Conservation (phyloP, 345 rosid genomes). For the Citrus glauca region DNA sequence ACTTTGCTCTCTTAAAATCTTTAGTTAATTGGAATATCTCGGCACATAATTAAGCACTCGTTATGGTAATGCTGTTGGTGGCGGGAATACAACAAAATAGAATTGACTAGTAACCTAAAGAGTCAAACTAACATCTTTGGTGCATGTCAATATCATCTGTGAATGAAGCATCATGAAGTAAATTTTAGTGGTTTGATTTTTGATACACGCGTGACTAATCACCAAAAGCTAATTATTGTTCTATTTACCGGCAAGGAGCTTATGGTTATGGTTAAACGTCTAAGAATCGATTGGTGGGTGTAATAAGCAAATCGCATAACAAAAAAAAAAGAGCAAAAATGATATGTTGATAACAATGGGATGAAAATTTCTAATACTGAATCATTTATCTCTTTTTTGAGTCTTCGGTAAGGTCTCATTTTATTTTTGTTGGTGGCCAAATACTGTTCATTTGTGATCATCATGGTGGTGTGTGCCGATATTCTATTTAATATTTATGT, state of each 20-base stretch:
- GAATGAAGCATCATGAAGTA: background rate
- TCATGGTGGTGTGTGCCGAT: too few relatives aligned
- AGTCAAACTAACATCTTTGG: background rate
- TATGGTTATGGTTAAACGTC: background rate
- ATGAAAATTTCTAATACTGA: background rate
- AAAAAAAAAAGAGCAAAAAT: background rate
- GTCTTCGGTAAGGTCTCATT: conserved; percentile 1
- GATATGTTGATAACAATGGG: background rate
- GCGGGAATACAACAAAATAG: background rate
- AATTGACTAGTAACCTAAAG: background rate
- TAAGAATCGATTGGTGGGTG: background rate
- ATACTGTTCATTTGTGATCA: background rate
- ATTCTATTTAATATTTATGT: too few relatives aligned
- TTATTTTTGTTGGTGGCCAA: background rate
- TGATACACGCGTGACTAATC: conserved; percentile 1
- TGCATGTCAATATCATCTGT: too few relatives aligned
- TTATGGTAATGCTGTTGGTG: background rate
- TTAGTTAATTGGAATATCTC: background rate
- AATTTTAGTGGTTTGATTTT: background rate
- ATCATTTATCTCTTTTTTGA: background rate
- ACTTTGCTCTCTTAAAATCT: background rate
- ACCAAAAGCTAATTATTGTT: background rate
- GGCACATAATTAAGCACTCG: background rate
- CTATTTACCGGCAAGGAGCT: background rate
- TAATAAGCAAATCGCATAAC: background rate